Evolutionary conservation across 2,329 filamentous ascomycete species (phyloP), one percentile per base, ranked within the genome.

Genomic region (Lecanicillium sp.): DNA sequence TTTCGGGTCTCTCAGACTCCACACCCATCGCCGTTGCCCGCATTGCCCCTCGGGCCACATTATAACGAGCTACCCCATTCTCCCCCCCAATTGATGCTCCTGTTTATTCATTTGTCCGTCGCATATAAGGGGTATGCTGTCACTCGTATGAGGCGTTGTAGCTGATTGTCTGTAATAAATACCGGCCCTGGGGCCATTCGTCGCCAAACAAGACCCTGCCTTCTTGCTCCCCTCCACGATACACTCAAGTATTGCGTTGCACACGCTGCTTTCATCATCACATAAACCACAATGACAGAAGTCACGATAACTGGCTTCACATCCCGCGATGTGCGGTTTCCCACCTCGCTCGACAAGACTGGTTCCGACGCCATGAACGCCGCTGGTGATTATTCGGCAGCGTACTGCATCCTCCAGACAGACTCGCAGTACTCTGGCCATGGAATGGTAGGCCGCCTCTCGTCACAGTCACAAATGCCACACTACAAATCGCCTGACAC

Each of bases 291-390:
- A n/a, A n/a, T 51, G 49, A 20, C 47, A 50, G 74, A 80, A 50
- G 70, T 86, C 52, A 85, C 77, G 42, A 85, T 87, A 56, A 86
- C 80, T 39, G 75, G 79, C 46, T 86, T 78, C 69, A 68, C 65
- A 48, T 83, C 80, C 43, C 73, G 80, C 55, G 83, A 87, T 65
- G 80, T 87, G 57, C 78, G 83, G 50, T 87, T 87, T 58, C 83
- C 83, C 60, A 95, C 88, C n/a, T 95, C 88, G 29, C 78, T 95
- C 44, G 87, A 94, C 65, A 92, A 90, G 68, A 94, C 87, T n/a
- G 88, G 88, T 53, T 94, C 86, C 8, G 89, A 95, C 75, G 89
- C 87, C 54, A 95, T 95, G 89, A 95, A 95, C 57, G 84, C 85
- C 3, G 87, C 88, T 3, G 85, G 87, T 45, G 87, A 95, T 63